Evolutionary conservation across 2,329 filamentous ascomycete genomes (phyloP), one percentile per base, ranked within the genome.

Genomic region (Ceratocystis eucalypticola): DNA sequence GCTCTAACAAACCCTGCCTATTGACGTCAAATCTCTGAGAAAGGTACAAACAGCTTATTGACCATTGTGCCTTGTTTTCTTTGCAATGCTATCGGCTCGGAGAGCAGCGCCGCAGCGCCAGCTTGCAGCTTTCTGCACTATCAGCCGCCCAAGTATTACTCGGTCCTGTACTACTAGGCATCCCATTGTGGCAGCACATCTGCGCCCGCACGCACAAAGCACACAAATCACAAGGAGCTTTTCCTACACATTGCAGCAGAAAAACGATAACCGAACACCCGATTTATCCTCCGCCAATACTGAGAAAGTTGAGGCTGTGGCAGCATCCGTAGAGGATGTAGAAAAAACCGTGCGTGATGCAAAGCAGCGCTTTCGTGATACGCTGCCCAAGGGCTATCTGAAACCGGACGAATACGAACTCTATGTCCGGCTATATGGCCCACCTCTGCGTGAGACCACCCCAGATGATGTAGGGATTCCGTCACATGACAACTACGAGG

Each of bases 391-490:
- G 41, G 85, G 82, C 44, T 84, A 89, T 71, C 75, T 96, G 64
- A 85, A 80, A 44, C 79, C 81, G 0, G 82, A 88, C 65, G 91
- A 96, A 74, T 86, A 88, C 71, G 78, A 77, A 61, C 77, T 96
- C 0, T 96, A 96, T 74, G 85, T 88, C 72, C 81, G 91, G 69
- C 77, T 96, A 17, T 96, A 94, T 74, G 93, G 92, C 1, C 80
- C 86, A 44, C 90, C 91, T 1, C 73, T 89, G 69, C 80, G 85
- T 53, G 80, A 82, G 64, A 87, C 84, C 1, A 74, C 72, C 6
- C 80, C 82, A 1, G 84, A 86, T 67, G 83, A 88, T 74, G 79
- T 84, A 3, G 84, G 76, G 30, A 80, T 77, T 68, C 76, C 78
- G 68, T 76, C 67, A 62, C 74, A 72, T 70, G 71, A 7, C 69